Conservation (phyloP, 1,284 basidiomycete genomes). For the Microbotryum lychnidis-dioicae region DNA sequence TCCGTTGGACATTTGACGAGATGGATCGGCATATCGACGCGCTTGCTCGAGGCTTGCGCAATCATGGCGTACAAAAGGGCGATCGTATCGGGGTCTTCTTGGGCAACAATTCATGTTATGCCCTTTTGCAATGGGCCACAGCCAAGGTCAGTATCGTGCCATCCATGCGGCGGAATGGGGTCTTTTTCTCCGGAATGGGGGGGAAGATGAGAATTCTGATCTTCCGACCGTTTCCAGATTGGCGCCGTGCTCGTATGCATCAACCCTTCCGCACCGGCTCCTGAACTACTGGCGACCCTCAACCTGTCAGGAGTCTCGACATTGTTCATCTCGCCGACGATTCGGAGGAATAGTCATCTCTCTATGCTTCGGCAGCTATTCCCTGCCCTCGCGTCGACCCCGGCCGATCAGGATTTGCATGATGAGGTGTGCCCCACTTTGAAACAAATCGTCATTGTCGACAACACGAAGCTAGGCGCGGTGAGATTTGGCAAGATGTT, state of each 20-base stretch:
- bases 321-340: slow-evolving; percentile 7
- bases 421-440: neutral
- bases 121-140: slow-evolving; percentile 71
- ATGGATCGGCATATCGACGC: slow-evolving; percentile 59
- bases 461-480: slow-evolving; percentile 7
- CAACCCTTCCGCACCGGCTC: slow-evolving; percentile 67
- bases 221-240: slow-evolving; percentile 43
- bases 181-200: neutral
- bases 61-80: slow-evolving; percentile 62
- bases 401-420: neutral
- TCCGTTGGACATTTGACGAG: slow-evolving; percentile 67
- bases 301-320: slow-evolving; percentile 2
- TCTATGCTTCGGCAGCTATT: neutral
- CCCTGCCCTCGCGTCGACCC: slow-evolving; percentile 1
- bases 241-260: slow-evolving; percentile 72
- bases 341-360: slow-evolving; percentile 13
- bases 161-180: neutral
- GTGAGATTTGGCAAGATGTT: slow-evolving; percentile 1
- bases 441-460: slow-evolving; percentile 1
- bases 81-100: slow-evolving; percentile 72
- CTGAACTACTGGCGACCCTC: slow-evolving; percentile 52
- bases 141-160: slow-evolving; percentile 39
- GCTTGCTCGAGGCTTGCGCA: slow-evolving; percentile 60
- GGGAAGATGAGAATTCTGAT: neutral
- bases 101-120: slow-evolving; percentile 60